Percentiles rank a stretch among this genome's conserved stretches.
Conservation (phyloP, 83 land plant species). For the Thuja plicata region DNA sequence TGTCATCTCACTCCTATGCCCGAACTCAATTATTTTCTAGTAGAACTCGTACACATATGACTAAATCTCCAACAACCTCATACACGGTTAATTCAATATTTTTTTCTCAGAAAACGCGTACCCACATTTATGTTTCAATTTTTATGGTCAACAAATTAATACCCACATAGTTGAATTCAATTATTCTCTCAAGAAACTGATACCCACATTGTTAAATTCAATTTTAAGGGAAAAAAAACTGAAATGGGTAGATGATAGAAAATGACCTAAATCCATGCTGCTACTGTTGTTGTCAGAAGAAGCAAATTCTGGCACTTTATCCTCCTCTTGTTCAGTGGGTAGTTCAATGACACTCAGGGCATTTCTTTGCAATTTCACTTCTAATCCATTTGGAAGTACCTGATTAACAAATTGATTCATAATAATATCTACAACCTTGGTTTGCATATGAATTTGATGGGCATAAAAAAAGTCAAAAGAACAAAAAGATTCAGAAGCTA, state of each 20-base stretch:
- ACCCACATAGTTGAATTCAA: slow-evolving; percentile 5
- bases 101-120: background rate
- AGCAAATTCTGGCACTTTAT: slow-evolving; percentile 22
- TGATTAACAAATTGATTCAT: background rate
- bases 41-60: background rate
- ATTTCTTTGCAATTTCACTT: slow-evolving; percentile 61
- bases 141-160: background rate
- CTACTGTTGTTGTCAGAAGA: slow-evolving; percentile 21
- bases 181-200: background rate
- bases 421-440: background rate
- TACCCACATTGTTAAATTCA: background rate
- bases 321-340: slow-evolving; percentile 44
- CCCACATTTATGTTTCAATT: background rate
- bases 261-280: slow-evolving; percentile 8
- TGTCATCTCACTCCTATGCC: background rate
- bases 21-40: background rate
- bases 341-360: slow-evolving; percentile 52
- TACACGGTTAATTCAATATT: too few relatives aligned
- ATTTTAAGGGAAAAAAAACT: background rate
- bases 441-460: background rate
- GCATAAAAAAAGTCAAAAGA: background rate
- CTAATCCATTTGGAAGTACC: slow-evolving; percentile 58
- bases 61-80: background rate
- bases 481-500: background rate
- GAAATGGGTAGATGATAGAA: background rate